phyloP scores from a whole-genome alignment of 345 rosid genomes.

The Populus deltoides region DNA sequence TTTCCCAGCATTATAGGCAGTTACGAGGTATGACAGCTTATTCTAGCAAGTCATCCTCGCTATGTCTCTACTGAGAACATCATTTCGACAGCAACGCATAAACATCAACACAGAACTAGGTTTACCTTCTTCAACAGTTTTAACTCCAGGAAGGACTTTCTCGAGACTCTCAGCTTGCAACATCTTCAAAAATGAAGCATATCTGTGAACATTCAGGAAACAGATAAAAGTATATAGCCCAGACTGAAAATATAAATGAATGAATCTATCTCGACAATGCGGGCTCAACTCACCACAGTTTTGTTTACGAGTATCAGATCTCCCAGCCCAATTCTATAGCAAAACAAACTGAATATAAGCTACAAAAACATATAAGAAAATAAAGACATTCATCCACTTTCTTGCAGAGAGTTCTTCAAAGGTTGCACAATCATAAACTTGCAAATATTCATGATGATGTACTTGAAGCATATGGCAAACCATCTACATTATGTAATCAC shows the following conservation, averaged over 20 bases:
- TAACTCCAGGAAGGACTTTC: constrained; percentile 63
- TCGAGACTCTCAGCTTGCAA: constrained; percentile 53
- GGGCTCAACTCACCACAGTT: constrained; percentile 62
- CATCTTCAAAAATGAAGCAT: constrained; percentile 66
- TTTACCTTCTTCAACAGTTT: constrained; percentile 66
- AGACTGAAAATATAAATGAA: constrained; percentile 9
- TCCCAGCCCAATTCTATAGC: constrained; percentile 53
- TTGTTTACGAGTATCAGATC: constrained; percentile 57
- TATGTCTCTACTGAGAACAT: not conserved
- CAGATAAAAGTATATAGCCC: constrained; percentile 8
- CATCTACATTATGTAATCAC: constrained; percentile 34
- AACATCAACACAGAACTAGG: not conserved
- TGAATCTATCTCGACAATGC: constrained; percentile 1
- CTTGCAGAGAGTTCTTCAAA: not conserved
- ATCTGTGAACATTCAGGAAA: constrained; percentile 47
- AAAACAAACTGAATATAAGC: constrained; percentile 13
- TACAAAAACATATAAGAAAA: not conserved
- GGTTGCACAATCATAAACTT: not conserved
- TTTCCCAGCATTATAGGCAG: not conserved
- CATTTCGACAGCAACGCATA: not conserved
- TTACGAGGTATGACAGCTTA: not conserved
- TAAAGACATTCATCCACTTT: not conserved
- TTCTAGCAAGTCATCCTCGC: not conserved
- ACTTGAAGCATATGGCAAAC: not conserved
- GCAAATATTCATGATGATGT: not conserved